These are phyloP conservation scores for Solanum habrochaites DNA, from an alignment of 257 asterid genomes.

Conservation along the genomic window DNA sequence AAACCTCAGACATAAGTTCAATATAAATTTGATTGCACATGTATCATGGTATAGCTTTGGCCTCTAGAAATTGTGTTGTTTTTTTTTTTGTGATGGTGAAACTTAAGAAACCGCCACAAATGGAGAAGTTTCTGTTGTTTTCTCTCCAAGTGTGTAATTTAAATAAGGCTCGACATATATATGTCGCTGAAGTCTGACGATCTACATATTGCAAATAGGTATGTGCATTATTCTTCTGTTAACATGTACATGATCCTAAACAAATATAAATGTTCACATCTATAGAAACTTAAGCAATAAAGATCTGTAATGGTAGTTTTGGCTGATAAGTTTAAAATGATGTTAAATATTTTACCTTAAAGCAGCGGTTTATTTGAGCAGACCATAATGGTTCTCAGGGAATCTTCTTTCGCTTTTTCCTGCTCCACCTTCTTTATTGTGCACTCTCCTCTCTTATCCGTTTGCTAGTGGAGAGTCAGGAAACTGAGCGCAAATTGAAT, in stretches of 20 bases:
- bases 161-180: not conserved
- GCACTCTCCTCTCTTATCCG: constrained; percentile 11
- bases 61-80: not conserved
- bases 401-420: not conserved
- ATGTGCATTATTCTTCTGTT: not conserved
- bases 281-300: not conserved
- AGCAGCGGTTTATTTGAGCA: not conserved
- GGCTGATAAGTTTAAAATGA: not conserved
- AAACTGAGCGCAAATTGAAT: constrained; percentile 96
- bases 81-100: not conserved
- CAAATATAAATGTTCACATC: not conserved
- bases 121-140: not conserved
- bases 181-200: not conserved
- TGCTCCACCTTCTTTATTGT: not conserved
- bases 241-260: not conserved
- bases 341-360: not conserved
- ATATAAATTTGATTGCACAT: not conserved
- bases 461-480: constrained; percentile 99
- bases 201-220: not conserved
- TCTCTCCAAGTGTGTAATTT: not conserved
- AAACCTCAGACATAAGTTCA: not conserved
- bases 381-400: not conserved
- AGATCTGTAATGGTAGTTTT: not conserved
- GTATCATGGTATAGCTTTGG: not conserved
- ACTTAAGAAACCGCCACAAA: not conserved